Conservation (phyloP, 1,284 basidiomycete genomes). For the Cryptococcus depauperatus region DNA sequence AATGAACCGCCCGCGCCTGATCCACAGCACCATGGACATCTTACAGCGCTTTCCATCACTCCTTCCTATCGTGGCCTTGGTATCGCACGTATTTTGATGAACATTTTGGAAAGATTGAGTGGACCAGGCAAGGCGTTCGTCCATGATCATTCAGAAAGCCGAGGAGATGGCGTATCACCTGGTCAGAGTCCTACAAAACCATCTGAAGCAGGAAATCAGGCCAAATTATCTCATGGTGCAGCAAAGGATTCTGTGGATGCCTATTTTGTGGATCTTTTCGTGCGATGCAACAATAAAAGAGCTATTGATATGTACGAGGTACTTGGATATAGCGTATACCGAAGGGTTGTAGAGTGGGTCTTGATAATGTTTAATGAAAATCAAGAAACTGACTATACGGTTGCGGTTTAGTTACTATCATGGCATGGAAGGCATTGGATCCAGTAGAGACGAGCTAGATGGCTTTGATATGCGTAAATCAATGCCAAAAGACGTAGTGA, state of each 20-base stretch:
- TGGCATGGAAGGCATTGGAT: constrained; percentile 42
- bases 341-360: constrained; percentile 45
- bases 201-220: constrained; percentile 6
- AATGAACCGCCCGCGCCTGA: constrained; percentile 43
- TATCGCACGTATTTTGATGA: constrained; percentile 42
- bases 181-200: background rate
- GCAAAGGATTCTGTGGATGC: constrained; percentile 35
- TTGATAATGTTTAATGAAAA: background rate
- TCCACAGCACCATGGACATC: constrained; percentile 42
- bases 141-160: background rate
- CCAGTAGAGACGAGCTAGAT: constrained; percentile 41
- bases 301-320: constrained; percentile 45
- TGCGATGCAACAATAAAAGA: constrained; percentile 43
- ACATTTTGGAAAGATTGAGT: constrained; percentile 35
- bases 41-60: constrained; percentile 43
- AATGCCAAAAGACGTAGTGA: constrained; percentile 40
- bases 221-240: background rate
- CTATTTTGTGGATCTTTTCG: constrained; percentile 46
- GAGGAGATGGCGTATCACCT: background rate
- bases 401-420: constrained; percentile 37
- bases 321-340: constrained; percentile 44
- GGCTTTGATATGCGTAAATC: constrained; percentile 43
- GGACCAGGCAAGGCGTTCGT: constrained; percentile 5
- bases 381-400: background rate
- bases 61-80: constrained; percentile 39